Percentiles rank a stretch among this genome's conserved stretches.
These are phyloP conservation scores for Gillenia trifoliata DNA, from an alignment of 306 rosid species.

Conservation along the genomic window DNA sequence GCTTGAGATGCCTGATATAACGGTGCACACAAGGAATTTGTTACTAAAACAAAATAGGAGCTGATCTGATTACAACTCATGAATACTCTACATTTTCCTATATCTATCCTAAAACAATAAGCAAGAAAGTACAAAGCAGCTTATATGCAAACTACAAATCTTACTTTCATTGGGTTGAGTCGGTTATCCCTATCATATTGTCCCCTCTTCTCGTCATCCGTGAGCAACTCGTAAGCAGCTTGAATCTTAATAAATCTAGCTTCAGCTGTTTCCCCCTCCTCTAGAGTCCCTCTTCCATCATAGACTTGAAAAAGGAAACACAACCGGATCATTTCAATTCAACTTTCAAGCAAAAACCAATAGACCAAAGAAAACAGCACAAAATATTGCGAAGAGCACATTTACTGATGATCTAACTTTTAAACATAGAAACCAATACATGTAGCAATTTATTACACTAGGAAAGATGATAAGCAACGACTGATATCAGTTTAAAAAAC, in stretches of 20 bases:
- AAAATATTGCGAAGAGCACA: background rate
- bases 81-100: background rate
- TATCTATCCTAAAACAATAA: background rate
- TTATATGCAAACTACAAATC: slow-evolving; percentile 13
- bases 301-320: slow-evolving; percentile 42
- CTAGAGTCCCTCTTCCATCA: slow-evolving; percentile 85
- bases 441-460: background rate
- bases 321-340: slow-evolving; percentile 5
- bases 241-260: slow-evolving; percentile 92
- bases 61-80: background rate
- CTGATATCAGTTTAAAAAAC: background rate
- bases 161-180: slow-evolving; percentile 90
- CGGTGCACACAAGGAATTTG: slow-evolving; percentile 21
- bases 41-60: slow-evolving; percentile 3
- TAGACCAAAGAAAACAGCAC: background rate
- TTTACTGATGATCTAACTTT: no score
- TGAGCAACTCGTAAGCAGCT: slow-evolving; percentile 92
- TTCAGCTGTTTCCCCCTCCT: slow-evolving; percentile 95
- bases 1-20: slow-evolving; percentile 85
- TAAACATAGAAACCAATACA: background rate
- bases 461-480: background rate
- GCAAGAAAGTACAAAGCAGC: background rate
- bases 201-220: slow-evolving; percentile 59
- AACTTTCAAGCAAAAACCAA: slow-evolving; percentile 5
- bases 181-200: slow-evolving; percentile 76